These are phyloP conservation scores for Domatiomyces catenatus DNA, from an alignment of 2,329 filamentous ascomycete genomes.

Conservation along the genomic window DNA sequence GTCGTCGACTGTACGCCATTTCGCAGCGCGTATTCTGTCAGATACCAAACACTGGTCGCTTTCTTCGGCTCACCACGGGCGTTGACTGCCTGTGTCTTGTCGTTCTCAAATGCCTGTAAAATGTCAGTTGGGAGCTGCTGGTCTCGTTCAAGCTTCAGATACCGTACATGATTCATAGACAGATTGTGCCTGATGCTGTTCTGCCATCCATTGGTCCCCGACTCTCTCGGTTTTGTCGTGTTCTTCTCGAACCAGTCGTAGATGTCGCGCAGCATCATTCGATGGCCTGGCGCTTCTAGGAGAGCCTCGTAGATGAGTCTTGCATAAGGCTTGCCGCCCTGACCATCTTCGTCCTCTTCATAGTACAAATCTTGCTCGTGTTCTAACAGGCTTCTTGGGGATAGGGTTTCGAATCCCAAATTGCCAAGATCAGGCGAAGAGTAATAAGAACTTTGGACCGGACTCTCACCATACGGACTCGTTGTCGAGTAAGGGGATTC, in stretches of 20 bases:
- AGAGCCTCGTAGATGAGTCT: conserved; percentile 65
- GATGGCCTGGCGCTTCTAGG: conserved; percentile 47
- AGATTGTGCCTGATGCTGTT: conserved; percentile 93
- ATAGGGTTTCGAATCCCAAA: neutral
- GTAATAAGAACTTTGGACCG: neutral
- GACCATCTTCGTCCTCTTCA: conserved; percentile 18
- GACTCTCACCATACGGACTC: neutral
- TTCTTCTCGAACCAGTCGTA: conserved; percentile 80
- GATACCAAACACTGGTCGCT: conserved; percentile 59
- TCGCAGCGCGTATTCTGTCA: conserved; percentile 53
- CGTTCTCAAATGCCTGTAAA: conserved; percentile 23
- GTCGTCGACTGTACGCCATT: conserved; percentile 77
- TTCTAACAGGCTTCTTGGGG: neutral
- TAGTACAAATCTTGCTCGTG: neutral
- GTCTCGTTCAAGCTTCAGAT: conserved; percentile 1
- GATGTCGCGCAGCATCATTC: conserved; percentile 69
- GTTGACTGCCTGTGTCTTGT: conserved; percentile 18
- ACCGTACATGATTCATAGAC: conserved; percentile 79
- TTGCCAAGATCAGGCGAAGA: conserved; percentile 1
- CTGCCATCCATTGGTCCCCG: conserved; percentile 62
- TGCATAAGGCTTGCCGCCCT: conserved; percentile 56
- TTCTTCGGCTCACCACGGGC: conserved; percentile 42
- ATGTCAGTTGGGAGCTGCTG: conserved; percentile 6
- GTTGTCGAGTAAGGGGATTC: neutral
- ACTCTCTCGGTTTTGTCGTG: conserved; percentile 55